Evolutionary conservation across 2,329 filamentous ascomycete species (phyloP).

Genomic region (Trichoderma hamatum): DNA sequence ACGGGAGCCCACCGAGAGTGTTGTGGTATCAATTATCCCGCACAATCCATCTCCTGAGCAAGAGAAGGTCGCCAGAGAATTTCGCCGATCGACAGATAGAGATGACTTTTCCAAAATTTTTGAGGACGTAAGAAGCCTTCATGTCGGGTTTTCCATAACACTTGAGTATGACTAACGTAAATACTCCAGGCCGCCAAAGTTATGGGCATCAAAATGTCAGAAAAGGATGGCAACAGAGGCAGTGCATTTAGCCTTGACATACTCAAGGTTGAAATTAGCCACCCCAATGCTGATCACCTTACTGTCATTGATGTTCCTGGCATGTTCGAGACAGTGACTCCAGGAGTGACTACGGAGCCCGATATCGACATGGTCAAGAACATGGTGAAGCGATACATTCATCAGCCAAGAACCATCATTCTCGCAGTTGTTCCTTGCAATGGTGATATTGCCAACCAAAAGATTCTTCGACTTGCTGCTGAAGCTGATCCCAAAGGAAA

Average conservation of each 20-base stretch:
- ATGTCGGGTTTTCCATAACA: no score
- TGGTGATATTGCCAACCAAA: constrained; percentile 46
- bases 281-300: constrained; percentile 49
- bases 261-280: constrained; percentile 46
- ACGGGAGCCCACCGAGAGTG: constrained; percentile 38
- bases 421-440: constrained; percentile 50
- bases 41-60: constrained; percentile 29
- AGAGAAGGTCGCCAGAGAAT: constrained; percentile 19
- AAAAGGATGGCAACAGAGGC: not conserved
- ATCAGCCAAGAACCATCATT: constrained; percentile 52
- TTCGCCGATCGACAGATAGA: constrained; percentile 36
- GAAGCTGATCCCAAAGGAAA: constrained; percentile 45
- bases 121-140: constrained; percentile 39
- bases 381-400: constrained; percentile 54
- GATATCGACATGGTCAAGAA: constrained; percentile 51
- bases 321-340: constrained; percentile 46
- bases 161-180: not conserved
- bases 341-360: constrained; percentile 46
- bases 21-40: constrained; percentile 47
- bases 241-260: constrained; percentile 51
- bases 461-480: constrained; percentile 44
- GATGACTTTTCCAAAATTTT: constrained; percentile 44
- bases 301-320: constrained; percentile 60
- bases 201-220: constrained; percentile 48
- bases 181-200: constrained; percentile 42